A percentile compares a stretch with the other conserved stretches of the same genome.
These are phyloP conservation scores for Eimeria tenella DNA, from an alignment of 169 alveolate species.

Conservation along the genomic window DNA sequence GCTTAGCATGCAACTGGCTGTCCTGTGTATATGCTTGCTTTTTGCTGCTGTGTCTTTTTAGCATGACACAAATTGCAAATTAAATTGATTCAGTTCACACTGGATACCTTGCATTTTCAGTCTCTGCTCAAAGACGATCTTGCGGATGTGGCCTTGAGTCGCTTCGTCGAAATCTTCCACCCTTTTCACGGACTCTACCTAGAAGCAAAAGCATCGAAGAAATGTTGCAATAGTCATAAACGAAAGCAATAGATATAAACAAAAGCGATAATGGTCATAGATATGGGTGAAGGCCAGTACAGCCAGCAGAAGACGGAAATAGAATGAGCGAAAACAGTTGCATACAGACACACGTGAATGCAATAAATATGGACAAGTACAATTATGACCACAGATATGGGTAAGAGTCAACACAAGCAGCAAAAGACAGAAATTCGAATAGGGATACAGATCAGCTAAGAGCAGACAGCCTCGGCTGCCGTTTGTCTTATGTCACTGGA, in stretches of 20 bases:
- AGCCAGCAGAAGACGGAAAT: background rate
- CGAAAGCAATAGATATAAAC: background rate
- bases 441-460: too few relatives aligned
- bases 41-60: too few relatives aligned
- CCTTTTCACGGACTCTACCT: conserved; percentile 69
- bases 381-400: too few relatives aligned
- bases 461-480: too few relatives aligned
- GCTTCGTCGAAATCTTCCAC: conserved; percentile 77
- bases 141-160: conserved; percentile 79
- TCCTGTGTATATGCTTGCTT: too few relatives aligned
- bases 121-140: conserved; percentile 91
- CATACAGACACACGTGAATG: background rate
- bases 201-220: background rate
- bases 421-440: too few relatives aligned
- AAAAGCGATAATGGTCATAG: background rate
- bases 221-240: background rate
- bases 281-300: background rate
- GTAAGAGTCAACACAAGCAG: too few relatives aligned
- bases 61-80: background rate
- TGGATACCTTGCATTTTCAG: conserved; percentile 86
- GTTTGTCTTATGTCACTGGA: too few relatives aligned
- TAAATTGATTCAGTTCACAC: background rate
- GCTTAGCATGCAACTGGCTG: too few relatives aligned
- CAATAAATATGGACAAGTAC: background rate
- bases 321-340: background rate